phyloP scores from a whole-genome alignment of 2,329 filamentous ascomycete genomes.

The Plenodomus tracheiphilus region DNA sequence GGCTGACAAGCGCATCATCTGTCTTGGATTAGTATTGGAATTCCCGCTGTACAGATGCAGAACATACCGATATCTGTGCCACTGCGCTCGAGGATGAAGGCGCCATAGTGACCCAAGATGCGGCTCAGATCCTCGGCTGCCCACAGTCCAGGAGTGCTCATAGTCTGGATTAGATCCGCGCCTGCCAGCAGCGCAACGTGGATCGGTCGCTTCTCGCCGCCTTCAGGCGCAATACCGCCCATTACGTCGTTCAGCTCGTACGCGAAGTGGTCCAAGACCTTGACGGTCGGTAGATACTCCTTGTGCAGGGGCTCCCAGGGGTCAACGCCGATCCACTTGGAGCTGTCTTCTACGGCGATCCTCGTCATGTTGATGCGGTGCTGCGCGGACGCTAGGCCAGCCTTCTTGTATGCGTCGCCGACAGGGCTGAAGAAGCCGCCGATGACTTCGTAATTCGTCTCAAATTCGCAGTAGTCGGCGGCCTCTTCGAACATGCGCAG shows the following conservation, averaged over 20 bases:
- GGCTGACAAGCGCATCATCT: slow-evolving; percentile 79
- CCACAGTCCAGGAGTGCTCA: slow-evolving; percentile 69
- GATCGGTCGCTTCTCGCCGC: slow-evolving; percentile 68
- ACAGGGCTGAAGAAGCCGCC: slow-evolving; percentile 85
- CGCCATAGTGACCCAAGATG: slow-evolving; percentile 80
- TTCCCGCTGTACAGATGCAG: background rate
- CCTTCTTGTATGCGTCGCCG: slow-evolving; percentile 77
- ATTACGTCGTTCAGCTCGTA: slow-evolving; percentile 82
- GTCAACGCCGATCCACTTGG: slow-evolving; percentile 44
- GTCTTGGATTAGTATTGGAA: slow-evolving; percentile 13
- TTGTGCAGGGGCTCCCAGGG: slow-evolving; percentile 76
- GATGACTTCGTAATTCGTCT: slow-evolving; percentile 76
- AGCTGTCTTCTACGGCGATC: slow-evolving; percentile 73
- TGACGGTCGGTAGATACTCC: slow-evolving; percentile 84
- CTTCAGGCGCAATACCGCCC: slow-evolving; percentile 70
- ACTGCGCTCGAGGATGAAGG: slow-evolving; percentile 83
- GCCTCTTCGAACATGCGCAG: slow-evolving; percentile 89
- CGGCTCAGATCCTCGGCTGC: slow-evolving; percentile 81
- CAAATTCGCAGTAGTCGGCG: slow-evolving; percentile 73
- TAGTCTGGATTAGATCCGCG: slow-evolving; percentile 56
- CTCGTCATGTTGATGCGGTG: slow-evolving; percentile 86
- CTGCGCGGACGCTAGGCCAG: slow-evolving; percentile 71
- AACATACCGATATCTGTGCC: slow-evolving; percentile 73
- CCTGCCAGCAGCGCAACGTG: slow-evolving; percentile 83
- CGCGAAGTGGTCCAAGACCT: slow-evolving; percentile 88